phyloP scores from a whole-genome alignment of 1,284 basidiomycete species.

The Leucoagaricus sp. region DNA sequence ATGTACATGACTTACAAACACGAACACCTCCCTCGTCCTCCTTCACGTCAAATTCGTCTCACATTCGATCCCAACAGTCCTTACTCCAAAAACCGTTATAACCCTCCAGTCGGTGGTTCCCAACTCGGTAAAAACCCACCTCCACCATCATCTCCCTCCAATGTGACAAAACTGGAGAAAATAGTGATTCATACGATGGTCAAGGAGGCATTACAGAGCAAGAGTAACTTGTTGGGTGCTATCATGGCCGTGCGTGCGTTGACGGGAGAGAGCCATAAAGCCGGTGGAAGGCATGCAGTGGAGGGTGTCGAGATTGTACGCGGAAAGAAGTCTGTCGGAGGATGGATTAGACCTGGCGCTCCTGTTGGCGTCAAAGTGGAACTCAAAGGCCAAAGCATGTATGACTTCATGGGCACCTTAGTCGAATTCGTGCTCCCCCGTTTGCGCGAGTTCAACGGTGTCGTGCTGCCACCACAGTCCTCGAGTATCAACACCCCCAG shows the following conservation, averaged over 20 bases:
- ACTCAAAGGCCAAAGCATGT: slow-evolving; percentile 89
- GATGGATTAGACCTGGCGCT: slow-evolving; percentile 85
- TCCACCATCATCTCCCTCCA: slow-evolving; percentile 62
- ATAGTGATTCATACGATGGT: slow-evolving; percentile 86
- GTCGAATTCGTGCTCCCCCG: slow-evolving; percentile 95
- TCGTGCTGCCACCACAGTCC: slow-evolving; percentile 71
- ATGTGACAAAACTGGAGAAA: slow-evolving; percentile 77
- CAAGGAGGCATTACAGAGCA: slow-evolving; percentile 78
- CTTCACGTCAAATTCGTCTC: slow-evolving; percentile 61
- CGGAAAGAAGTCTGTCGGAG: slow-evolving; percentile 80
- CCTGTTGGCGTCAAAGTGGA: slow-evolving; percentile 91
- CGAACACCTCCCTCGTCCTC: slow-evolving; percentile 49
- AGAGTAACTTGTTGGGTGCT: slow-evolving; percentile 78
- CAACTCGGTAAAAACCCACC: slow-evolving; percentile 67
- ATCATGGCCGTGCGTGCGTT: slow-evolving; percentile 89
- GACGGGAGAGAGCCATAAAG: slow-evolving; percentile 78
- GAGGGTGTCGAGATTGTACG: slow-evolving; percentile 82
- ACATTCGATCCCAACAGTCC: slow-evolving; percentile 79
- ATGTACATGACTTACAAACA: slow-evolving; percentile 97
- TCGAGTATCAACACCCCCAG: slow-evolving; percentile 67
- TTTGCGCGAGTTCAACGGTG: slow-evolving; percentile 86
- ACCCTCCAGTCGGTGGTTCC: slow-evolving; percentile 74
- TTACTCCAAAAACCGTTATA: slow-evolving; percentile 74
- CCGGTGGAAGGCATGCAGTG: slow-evolving; percentile 67
- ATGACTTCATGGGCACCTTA: slow-evolving; percentile 88